Evolutionary conservation across 345 rosid species (phyloP).

Genomic region (Eucalyptus regnans): DNA sequence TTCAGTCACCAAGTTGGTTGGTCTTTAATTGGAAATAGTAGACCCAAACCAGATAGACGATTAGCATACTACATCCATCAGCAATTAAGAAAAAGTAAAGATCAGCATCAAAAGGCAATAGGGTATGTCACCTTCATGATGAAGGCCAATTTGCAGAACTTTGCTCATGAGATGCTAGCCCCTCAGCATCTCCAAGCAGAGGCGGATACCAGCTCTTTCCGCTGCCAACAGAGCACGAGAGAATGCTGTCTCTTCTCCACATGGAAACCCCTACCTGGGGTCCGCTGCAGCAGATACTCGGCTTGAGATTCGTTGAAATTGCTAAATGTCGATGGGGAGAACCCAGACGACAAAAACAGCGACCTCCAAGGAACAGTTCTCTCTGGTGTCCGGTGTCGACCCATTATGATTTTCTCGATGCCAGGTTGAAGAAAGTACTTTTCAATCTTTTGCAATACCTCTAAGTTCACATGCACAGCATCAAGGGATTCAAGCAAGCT

Average conservation of each 20-base stretch:
- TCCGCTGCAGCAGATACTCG: conserved; percentile 63
- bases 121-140: neutral
- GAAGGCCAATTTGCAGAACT: neutral
- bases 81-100: neutral
- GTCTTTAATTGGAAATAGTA: neutral
- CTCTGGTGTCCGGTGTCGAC: conserved; percentile 46
- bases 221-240: conserved; percentile 87
- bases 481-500: conserved; percentile 77
- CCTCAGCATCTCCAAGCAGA: conserved; percentile 85
- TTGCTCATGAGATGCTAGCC: neutral
- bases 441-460: conserved; percentile 77
- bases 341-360: conserved; percentile 55
- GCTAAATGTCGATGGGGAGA: conserved; percentile 55
- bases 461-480: conserved; percentile 60
- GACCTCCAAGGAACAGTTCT: conserved; percentile 61
- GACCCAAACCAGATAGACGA: conserved; percentile 32
- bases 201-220: conserved; percentile 69
- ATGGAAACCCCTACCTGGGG: conserved; percentile 59
- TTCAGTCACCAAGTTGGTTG: conserved; percentile 9
- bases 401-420: conserved; percentile 52
- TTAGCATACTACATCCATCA: conserved; percentile 23
- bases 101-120: neutral
- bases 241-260: conserved; percentile 69
- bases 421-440: conserved; percentile 62
- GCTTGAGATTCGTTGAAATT: conserved; percentile 84